Base-by-base conservation (phyloP, 345 rosid genomes). In the Triadica sebifera region DNA sequence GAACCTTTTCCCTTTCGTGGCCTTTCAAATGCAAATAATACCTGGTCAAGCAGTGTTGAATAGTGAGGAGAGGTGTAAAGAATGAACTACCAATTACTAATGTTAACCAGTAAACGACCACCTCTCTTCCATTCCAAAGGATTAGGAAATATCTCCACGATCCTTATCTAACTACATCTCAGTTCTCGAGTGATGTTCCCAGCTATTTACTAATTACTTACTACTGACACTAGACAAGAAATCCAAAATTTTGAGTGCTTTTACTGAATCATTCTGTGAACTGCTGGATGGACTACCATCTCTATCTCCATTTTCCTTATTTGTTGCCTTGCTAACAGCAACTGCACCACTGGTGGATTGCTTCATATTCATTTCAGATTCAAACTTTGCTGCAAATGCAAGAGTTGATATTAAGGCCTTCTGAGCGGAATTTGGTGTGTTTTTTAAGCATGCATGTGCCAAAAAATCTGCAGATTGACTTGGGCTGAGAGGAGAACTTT, bases 351-450 rank as follows among this genome's bases (percentile, higher is more conserved):
- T 68, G 8, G 67, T 41, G 69, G 85, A 34, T 3, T 57, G 77
- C 77, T 62, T 83, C 76, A 55, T 78, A 77, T 81, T 85, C 60
- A 67, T 80, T 57, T 76, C 82, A 15, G 87, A 80, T 72, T 89
- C 91, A 3, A 86, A 77, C 83, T 83, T 89, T 24, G 89, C 85
- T 4, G 88, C 92, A 81, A 85, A 84, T 68, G 88, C 89, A 29
- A 87, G 78, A 9, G 94, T 87, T 1, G 96, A 87, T 69, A 82
- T 59, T 22, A 90, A 68, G 34, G 90, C 84, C 79, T 77, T 82
- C 77, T 79, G 93, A 51, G 81, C 60, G 50, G 90, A 73, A 77
- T 62, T 84, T 2, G 87, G 74, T 55, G 79, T 80, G 69, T 70
- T 80, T 71, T 70, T 83, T 49, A 69, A 69, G 53, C 41, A 74